Evolutionary conservation across 2,329 filamentous ascomycete genomes (phyloP).

Genomic region (Dactylellina cionopaga): DNA sequence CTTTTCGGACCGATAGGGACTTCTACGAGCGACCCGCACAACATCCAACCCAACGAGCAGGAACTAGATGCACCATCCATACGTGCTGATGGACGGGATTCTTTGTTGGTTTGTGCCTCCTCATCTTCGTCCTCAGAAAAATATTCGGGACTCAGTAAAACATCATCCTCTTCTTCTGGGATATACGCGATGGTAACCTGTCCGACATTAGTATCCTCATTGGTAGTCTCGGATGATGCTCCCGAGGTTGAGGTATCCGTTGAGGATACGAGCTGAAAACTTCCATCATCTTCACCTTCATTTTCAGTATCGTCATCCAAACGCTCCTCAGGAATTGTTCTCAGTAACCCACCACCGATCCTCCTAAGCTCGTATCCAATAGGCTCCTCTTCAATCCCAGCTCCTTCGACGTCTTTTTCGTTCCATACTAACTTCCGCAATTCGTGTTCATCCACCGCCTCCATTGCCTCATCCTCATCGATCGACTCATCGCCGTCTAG

Average conservation of each 20-base stretch:
- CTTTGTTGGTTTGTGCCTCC: too few species aligned
- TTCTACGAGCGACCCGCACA: too few species aligned
- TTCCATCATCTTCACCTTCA: background rate
- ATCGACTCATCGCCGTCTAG: background rate
- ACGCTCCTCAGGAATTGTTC: background rate
- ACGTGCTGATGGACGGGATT: too few species aligned
- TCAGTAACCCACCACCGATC: background rate
- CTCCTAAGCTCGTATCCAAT: slow-evolving; percentile 27
- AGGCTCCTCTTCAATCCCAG: background rate
- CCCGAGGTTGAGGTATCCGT: slow-evolving; percentile 7
- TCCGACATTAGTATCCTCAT: background rate
- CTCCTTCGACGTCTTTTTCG: background rate
- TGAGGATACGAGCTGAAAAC: background rate
- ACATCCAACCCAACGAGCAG: too few species aligned
- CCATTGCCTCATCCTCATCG: slow-evolving; percentile 24
- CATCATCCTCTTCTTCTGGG: background rate
- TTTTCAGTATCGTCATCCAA: background rate
- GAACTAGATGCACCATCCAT: background rate
- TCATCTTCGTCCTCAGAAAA: background rate
- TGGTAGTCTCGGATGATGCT: background rate
- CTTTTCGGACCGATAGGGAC: too few species aligned
- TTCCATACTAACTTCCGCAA: background rate
- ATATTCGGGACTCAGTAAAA: too few species aligned
- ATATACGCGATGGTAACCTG: background rate
- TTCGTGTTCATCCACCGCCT: background rate